Evolutionary conservation across 148 eudicot species (phyloP).

Genomic region (Camellia japonica): DNA sequence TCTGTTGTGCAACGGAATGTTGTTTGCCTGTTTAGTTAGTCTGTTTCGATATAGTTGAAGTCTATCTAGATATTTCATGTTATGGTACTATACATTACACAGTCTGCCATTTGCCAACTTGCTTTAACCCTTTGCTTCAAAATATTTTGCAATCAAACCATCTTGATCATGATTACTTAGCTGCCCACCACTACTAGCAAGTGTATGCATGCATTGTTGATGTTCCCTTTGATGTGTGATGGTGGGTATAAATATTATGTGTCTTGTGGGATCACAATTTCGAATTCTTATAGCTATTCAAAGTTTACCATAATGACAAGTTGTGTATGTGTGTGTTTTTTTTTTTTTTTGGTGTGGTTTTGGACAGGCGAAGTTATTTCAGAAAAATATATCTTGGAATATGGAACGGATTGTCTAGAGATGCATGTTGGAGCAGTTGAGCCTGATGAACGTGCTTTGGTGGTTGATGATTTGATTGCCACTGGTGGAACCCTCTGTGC

Average conservation of each 20-base stretch:
- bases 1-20: no score
- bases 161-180: background rate
- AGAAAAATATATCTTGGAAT: slow-evolving; percentile 76
- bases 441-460: slow-evolving; percentile 70
- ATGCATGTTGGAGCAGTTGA: slow-evolving; percentile 95
- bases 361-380: slow-evolving; percentile 69
- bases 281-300: background rate
- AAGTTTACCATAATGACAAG: background rate
- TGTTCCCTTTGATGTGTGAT: background rate
- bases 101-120: no score
- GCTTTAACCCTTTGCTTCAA: no score
- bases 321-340: background rate
- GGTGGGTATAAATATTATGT: background rate
- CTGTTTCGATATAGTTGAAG: background rate
- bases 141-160: no score
- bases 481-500: slow-evolving; percentile 96
- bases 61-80: background rate
- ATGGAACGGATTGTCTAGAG: slow-evolving; percentile 84
- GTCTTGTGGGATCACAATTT: background rate
- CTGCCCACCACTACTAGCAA: no score
- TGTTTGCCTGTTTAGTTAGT: background rate
- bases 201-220: background rate
- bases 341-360: background rate
- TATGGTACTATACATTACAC: no score
- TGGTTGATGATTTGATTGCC: slow-evolving; percentile 90